Evolutionary conservation across 192 early-diverging fungal genomes (phyloP).

Genomic region (Chytriomyces sp.): DNA sequence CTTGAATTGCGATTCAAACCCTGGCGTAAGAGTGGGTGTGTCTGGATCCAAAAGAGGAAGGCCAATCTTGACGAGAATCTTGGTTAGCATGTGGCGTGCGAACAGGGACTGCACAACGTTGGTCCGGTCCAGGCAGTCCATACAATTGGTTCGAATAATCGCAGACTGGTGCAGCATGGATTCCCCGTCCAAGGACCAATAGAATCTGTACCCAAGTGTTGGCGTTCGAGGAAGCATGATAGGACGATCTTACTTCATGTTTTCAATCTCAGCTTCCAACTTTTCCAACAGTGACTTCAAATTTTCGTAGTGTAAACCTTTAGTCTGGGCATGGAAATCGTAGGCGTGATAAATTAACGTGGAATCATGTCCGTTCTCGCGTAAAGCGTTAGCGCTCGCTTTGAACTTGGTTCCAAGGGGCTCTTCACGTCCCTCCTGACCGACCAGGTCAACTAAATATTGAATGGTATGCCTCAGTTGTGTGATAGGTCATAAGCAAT

Average conservation of each 20-base stretch:
- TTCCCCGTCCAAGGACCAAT: slow-evolving; percentile 45
- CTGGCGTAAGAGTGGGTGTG: neutral
- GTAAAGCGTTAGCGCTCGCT: slow-evolving; percentile 32
- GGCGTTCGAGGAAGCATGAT: neutral
- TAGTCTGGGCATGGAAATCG: slow-evolving; percentile 97
- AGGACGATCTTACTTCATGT: slow-evolving; percentile 1
- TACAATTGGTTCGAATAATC: slow-evolving; percentile 93
- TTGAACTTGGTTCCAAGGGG: slow-evolving; percentile 54
- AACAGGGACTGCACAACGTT: slow-evolving; percentile 96
- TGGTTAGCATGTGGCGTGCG: slow-evolving; percentile 66
- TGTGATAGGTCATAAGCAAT: slow-evolving; percentile 48
- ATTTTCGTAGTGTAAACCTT: slow-evolving; percentile 93
- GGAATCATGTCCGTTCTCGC: neutral
- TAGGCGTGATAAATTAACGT: slow-evolving; percentile 74
- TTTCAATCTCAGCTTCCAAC: slow-evolving; percentile 64
- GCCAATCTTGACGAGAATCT: neutral
- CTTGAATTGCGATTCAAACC: slow-evolving; percentile 75
- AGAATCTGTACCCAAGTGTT: slow-evolving; percentile 39
- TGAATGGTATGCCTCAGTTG: slow-evolving; percentile 75
- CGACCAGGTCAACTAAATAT: slow-evolving; percentile 83
- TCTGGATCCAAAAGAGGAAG: neutral
- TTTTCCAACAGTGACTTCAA: slow-evolving; percentile 81
- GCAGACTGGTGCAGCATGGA: slow-evolving; percentile 63
- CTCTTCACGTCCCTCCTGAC: slow-evolving; percentile 89
- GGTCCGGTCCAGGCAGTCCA: slow-evolving; percentile 98